Base-by-base conservation (phyloP, 2,329 filamentous ascomycete genomes). In the Periconia macrospinosa region DNA sequence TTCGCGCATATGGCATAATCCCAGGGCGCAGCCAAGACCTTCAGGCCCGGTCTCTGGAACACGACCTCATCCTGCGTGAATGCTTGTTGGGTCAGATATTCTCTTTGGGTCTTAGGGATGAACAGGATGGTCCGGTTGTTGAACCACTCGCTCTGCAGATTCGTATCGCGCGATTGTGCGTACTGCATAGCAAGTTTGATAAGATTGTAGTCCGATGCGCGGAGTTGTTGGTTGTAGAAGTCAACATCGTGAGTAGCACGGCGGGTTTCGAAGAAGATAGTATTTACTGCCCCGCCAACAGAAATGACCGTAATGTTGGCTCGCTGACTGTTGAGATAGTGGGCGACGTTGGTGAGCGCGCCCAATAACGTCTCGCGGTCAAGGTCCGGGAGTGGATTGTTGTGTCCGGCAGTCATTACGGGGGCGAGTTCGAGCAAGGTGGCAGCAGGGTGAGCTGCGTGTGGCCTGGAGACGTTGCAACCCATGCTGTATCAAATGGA, bases 51-150 rank as follows among this genome's bases (percentile, higher is more conserved):
- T 15, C 42, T 45, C 20, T 45, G 14, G 42, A 45, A 45, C 14
- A 45, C 18, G 19, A 45, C 18, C 20, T 45, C 42, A 20, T 45
- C 23, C 18, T 45, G 42, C 20, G 42, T 6, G 42, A 45, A 19
- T 45, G 42, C 42, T 45, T 45, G 17, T 19, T 45, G 6, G 42
- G 42, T 45, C n/a, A 45, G 18, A 27, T 45, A 45, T 8, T 18
- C n/a, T 45, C 42, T 6, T 23, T 45, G 42, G 10, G 42, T 18
- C 23, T 45, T 45, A 10, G 42, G 42, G n/a, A 45, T 45, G 19
- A 45, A 45, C 6, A 45, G 42, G n/a, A 45, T 27, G 42, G 42
- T 45, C 42, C 42, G 42, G 42, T 45, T 45, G 18, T 45, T 45
- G 42, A 45, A 45, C 42, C 42, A 45, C 18, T 45, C 42, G 18